Conservation (phyloP, 352 stramenopile species). For the Phytophthora lateralis region DNA sequence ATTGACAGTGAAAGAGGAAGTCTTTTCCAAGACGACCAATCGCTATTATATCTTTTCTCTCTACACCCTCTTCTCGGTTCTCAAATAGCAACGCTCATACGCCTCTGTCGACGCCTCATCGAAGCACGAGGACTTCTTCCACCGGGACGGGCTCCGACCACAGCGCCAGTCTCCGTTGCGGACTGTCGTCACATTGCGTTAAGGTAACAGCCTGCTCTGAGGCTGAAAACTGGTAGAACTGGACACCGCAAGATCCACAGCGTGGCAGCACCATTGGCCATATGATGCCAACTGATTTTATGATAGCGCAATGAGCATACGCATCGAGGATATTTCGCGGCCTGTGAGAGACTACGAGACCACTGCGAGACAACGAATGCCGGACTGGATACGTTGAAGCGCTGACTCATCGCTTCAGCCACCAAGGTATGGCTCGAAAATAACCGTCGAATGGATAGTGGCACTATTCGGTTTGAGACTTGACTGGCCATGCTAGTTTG, state of each 20-base stretch:
- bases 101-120: neutral
- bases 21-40: neutral
- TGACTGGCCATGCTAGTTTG: neutral
- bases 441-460: neutral
- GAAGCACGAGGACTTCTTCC: slow-evolving; percentile 10
- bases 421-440: neutral
- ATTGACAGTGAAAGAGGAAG: slow-evolving; percentile 23
- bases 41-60: neutral
- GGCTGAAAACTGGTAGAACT: slow-evolving; percentile 10
- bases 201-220: neutral
- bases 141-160: slow-evolving; percentile 5
- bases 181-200: neutral
- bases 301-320: too few relatives aligned
- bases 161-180: neutral
- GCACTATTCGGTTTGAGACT: neutral
- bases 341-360: neutral
- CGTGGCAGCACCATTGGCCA: too few relatives aligned
- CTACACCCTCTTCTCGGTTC: neutral
- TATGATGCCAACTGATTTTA: too few relatives aligned
- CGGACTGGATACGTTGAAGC: neutral
- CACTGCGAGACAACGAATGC: neutral
- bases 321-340: too few relatives aligned
- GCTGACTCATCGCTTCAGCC: neutral
- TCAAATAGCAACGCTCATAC: neutral
- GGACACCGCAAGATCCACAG: neutral